phyloP scores from a whole-genome alignment of 176 grass and related monocot species.

The sorghum (Sorghum bicolor) region Sorghum_bicolor_NCBIv3 NC_012879.2:4103001-4103500 shows the following conservation, averaged over 20 bases:
- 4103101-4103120: too few relatives aligned
- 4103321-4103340: background rate
- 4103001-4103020: background rate
- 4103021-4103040: background rate
- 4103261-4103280: background rate
- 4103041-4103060: too few relatives aligned
- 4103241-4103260: background rate
- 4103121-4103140: background rate
- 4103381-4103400: background rate
- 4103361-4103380: background rate
- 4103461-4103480: background rate
- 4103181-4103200: background rate
- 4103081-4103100: too few relatives aligned
- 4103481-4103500: background rate
- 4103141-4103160: background rate
- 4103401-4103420: background rate
- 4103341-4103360: background rate
- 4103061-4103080: too few relatives aligned
- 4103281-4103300: background rate
- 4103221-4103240: background rate
- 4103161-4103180: background rate
- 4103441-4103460: background rate
- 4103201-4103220: background rate
- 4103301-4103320: background rate
- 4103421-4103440: background rate